Conservation (phyloP, 495 filamentous ascomycete genomes). For the Lophiotrema nucula region DNA sequence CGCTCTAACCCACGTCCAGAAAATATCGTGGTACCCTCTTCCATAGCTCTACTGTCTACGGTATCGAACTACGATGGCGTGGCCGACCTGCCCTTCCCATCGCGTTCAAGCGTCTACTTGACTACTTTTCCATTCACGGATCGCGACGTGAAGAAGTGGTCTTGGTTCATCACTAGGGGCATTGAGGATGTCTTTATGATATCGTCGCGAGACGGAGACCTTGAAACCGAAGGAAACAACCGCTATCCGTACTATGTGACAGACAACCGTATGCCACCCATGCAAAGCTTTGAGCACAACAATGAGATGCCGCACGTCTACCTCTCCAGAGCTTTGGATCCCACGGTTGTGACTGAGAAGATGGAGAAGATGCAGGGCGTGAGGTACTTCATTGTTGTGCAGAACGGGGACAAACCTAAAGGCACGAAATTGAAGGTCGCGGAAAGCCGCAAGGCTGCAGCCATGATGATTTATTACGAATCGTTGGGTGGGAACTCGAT, state of each 20-base stretch:
- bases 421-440: constrained; percentile 12
- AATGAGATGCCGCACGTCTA: constrained; percentile 10
- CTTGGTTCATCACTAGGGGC: constrained; percentile 11
- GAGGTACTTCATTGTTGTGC: constrained; percentile 20
- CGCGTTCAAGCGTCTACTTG: constrained; percentile 11
- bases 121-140: constrained; percentile 23
- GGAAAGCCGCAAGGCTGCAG: constrained; percentile 23
- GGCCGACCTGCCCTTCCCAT: constrained; percentile 11
- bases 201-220: neutral
- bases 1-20: neutral
- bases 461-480: constrained; percentile 23
- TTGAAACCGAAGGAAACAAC: constrained; percentile 7
- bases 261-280: neutral
- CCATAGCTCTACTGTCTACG: constrained; percentile 4
- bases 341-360: constrained; percentile 11
- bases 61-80: constrained; percentile 16
- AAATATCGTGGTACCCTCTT: constrained; percentile 1
- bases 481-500: constrained; percentile 18
- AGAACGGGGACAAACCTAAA: neutral
- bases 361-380: constrained; percentile 2
- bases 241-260: neutral
- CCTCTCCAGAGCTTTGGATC: constrained; percentile 17
- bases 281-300: neutral
- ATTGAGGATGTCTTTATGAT: constrained; percentile 11
- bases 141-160: constrained; percentile 20